Base-by-base conservation (phyloP, 331 rosid species). In the Malus hybrid region DNA sequence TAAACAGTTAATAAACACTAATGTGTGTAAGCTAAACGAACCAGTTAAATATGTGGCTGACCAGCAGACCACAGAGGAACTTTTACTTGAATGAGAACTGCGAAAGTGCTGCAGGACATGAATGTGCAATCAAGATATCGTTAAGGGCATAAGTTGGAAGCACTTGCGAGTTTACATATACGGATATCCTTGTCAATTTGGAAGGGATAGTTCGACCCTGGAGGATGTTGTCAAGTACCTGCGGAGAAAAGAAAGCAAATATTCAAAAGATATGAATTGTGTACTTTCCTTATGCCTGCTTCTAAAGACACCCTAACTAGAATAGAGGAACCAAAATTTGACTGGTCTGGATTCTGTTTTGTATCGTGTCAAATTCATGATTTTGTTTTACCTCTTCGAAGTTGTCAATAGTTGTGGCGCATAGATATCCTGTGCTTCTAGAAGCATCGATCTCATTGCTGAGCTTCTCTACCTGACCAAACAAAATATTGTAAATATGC, bases 391-490 rank as follows among this genome's bases (percentile, higher is more conserved):
- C 99, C 65, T 84, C 93, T 82, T 92, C 93, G 67, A 92, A 95
- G 86, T 89, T 89, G 77, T 80, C 85, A 71, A 85, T 75, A 34
- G 91, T 87, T 60, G 97, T 88, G 33, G 90, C 91, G 78, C 97
- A 95, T 56, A 92, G 97, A 73, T 88, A 87, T 69, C 99, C 93
- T 2, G 96, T 89, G 89, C 97, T 95, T 89, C 99, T 87, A 65
- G 79, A 78, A 77, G 97, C 96, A 85, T 92, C 91, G 76, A 87
- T 87, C 83, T 84, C 91, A 60, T 73, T 81, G 76, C 80, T 71
- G 75, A 80, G 86, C 83, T 69, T 79, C 68, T 87, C 89, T 61
- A 92, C 93, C 99, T 95, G 73, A 50, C 60, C 80, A 77, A 73
- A 79, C 50, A 76, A 85, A 74, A 83, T 56, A 70, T 44, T 62